Base-by-base conservation (phyloP, 129 eudicot genomes). In the Dittrichia graveolens region DNA sequence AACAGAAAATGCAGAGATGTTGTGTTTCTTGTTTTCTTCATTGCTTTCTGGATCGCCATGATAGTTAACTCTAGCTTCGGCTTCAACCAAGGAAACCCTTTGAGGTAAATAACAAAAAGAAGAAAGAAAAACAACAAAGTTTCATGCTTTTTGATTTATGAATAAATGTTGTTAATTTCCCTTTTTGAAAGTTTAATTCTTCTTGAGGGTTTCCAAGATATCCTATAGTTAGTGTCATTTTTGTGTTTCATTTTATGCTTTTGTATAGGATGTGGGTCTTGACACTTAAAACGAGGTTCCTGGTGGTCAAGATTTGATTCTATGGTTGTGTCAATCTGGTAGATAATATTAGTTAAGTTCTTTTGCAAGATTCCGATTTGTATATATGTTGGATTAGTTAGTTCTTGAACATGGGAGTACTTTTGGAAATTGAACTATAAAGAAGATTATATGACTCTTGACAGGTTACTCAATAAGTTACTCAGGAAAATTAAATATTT, bases 31-130 rank as follows among this genome's bases (percentile, higher is more conserved):
- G 85, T 94, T n/a, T 69, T 94, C 76, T 94, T 94, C 75, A 83
- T 88, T 72, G 93, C 85, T 58, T 90, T 94, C 74, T 94, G 99
- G 97, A 85, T 94, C 60, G 84, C 88, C 60, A 94, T 94, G 99
- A 94, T 94, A 90, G 99, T 94, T 35, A 94, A 94, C 75, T 90
- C 97, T 13, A 90, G 97, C 81, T 90, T 94, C 59, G 97, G 91
- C 66, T 90, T 90, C 80, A 90, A 88, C 85, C 95, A 86, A 79
- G 99, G 99, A 15, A 86, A 94, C 85, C 99, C 97, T 55, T 82
- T 86, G 44, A 94, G 98, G 98, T 94, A 78, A 68, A 31, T 9
- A 10, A 24, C 3, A 16, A 15, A 9, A 53, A 37, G 13, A 39
- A 7, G 8, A 5, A 55, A 24, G 13, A 57, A 70, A 67, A 67